A percentile compares a stretch with the other conserved stretches of the same genome.
phyloP scores from a whole-genome alignment of 2,329 filamentous ascomycete genomes.

The Talaromyces sp. region DNA sequence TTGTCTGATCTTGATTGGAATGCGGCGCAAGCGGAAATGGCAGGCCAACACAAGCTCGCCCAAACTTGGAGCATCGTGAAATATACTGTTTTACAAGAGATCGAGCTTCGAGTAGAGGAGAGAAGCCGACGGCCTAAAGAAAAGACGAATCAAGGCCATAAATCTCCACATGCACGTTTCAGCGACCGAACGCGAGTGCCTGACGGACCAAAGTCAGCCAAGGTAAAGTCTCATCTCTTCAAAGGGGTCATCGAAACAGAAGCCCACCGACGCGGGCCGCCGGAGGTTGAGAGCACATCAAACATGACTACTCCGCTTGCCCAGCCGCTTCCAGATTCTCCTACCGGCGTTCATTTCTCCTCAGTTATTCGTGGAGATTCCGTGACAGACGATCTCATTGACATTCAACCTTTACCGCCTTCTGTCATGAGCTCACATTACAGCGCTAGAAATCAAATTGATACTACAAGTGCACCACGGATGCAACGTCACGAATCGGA shows the following conservation, averaged over 20 bases:
- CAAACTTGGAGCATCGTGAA: constrained; percentile 61
- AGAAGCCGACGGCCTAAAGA: constrained; percentile 28
- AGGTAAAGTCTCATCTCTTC: constrained; percentile 44
- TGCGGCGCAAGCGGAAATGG: constrained; percentile 52
- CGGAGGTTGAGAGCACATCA: constrained; percentile 51
- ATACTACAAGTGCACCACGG: constrained; percentile 20
- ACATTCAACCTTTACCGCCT: constrained; percentile 45
- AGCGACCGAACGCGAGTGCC: constrained; percentile 28
- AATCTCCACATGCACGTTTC: constrained; percentile 34
- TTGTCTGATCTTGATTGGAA: constrained; percentile 53
- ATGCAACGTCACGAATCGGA: constrained; percentile 28
- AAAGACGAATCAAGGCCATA: constrained; percentile 25
- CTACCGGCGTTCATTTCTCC: constrained; percentile 31
- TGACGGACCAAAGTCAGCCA: constrained; percentile 38
- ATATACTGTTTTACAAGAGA: constrained; percentile 51
- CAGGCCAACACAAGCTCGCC: constrained; percentile 52
- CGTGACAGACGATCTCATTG: constrained; percentile 36
- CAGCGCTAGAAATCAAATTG: constrained; percentile 28
- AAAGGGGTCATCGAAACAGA: constrained; percentile 44
- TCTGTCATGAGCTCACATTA: constrained; percentile 43
- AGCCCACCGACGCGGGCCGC: constrained; percentile 31
- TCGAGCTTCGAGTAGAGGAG: constrained; percentile 42
- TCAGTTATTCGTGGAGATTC: constrained; percentile 30
- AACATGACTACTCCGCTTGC: constrained; percentile 58
- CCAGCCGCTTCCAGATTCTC: constrained; percentile 46